phyloP scores from a whole-genome alignment of 352 stramenopile genomes.

The Blastocystis sp. region DNA sequence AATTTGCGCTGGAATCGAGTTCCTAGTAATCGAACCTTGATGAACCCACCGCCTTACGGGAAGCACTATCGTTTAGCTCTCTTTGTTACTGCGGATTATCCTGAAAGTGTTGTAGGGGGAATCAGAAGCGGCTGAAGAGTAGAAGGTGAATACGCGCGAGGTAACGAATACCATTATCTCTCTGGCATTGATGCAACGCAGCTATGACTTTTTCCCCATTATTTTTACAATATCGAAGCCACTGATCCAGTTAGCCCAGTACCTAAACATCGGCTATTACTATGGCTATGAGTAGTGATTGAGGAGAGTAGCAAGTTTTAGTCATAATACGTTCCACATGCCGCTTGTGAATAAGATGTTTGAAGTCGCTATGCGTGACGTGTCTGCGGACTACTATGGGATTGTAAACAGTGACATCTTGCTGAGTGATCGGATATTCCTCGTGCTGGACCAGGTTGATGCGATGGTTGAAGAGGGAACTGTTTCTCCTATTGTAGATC shows the following conservation, averaged over 20 bases:
- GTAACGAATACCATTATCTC: not conserved
- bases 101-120: not conserved
- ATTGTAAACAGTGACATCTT: conserved; percentile 45
- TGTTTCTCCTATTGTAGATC: not conserved
- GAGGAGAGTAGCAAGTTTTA: not conserved
- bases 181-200: not conserved
- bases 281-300: not conserved
- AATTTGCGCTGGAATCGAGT: not conserved
- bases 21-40: not conserved
- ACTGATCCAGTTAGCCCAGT: not conserved
- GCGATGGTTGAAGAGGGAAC: not conserved
- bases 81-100: not conserved
- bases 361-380: not conserved
- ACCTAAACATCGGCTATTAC: not conserved
- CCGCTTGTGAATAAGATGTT: not conserved
- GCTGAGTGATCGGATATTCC: not conserved
- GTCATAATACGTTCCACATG: conserved; percentile 2
- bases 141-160: not conserved
- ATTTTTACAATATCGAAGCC: conserved; percentile 39
- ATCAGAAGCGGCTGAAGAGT: not conserved
- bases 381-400: conserved; percentile 11
- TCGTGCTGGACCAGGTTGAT: conserved; percentile 2
- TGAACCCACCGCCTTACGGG: not conserved
- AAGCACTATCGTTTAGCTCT: conserved; percentile 10
- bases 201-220: not conserved